Evolutionary conservation across 106 monocot species (phyloP), one percentile per base, ranked within the genome.

Genomic region (Acorus gramineus): DNA sequence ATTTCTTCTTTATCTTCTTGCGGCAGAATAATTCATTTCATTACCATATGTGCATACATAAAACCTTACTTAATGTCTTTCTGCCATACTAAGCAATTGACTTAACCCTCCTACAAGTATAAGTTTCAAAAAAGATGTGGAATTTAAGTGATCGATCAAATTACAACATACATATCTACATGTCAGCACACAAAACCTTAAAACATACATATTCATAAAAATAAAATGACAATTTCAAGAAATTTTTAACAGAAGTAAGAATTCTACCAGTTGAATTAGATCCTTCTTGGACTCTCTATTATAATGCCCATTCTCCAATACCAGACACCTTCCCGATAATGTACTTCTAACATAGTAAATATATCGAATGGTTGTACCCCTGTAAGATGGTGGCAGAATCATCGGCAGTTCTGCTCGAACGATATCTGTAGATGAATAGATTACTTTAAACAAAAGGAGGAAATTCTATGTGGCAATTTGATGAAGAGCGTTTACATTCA

Each of bases 331-430:
- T 51, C 81, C 92, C 76, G 57, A 65, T 55, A 99, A 62, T 75
- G 74, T 80, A 66, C 71, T 76, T 73, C 79, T 88, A 44, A 84
- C 82, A 78, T 83, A 92, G 75, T 99, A 99, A 71, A 92, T 72
- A 69, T 92, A 99, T 60, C 98, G 91, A 72, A 99, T 84, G 60
- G 78, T 76, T 7, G 83, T 81, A 44, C 98, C 98, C 73, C 80
- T 81, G 68, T 92, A 99, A 53, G 98, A 92, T 61, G 98, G 98
- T 53, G 98, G 98, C 65, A 98, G 78, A 76, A 75, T 65, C 62
- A 76, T 78, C 13, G 98, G 98, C 61, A 99, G 71, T 50, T 92
- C 85, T 12, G 65, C 85, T 69, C 88, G 80, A 63, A 92, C 66
- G 48, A 77, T 69, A 82, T 92, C 98, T 99, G 87, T 60, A 72